These are phyloP conservation scores for Solidago caesia DNA, from an alignment of 129 eudicot species.

Conservation along the genomic window DNA sequence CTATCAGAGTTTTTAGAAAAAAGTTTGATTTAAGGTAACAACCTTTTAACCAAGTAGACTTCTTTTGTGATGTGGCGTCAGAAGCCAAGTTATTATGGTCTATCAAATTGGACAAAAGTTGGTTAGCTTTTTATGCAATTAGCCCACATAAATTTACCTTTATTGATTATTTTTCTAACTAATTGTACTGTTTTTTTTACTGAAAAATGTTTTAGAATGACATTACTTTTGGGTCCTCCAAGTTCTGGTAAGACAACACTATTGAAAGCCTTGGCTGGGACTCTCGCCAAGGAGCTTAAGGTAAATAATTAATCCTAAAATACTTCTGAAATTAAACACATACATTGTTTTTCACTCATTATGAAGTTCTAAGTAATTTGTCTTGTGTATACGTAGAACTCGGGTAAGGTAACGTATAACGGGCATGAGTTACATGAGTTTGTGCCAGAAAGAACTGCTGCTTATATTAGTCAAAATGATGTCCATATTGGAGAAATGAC, in stretches of 20 bases:
- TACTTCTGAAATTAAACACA: background rate
- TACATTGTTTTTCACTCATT: background rate
- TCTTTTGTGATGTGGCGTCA: background rate
- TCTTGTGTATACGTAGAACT: constrained; percentile 34
- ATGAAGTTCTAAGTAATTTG: constrained; percentile 12
- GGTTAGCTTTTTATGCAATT: constrained; percentile 2
- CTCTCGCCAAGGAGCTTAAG: constrained; percentile 52
- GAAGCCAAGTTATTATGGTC: background rate
- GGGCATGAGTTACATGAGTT: constrained; percentile 77
- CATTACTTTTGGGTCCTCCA: constrained; percentile 91
- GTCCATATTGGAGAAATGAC: constrained; percentile 93
- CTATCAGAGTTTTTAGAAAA: too few species aligned
- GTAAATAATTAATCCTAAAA: constrained; percentile 21
- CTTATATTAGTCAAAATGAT: constrained; percentile 87
- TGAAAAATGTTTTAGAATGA: constrained; percentile 49
- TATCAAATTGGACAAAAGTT: background rate
- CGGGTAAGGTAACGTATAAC: constrained; percentile 79
- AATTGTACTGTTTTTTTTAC: constrained; percentile 6
- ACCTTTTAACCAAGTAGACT: background rate
- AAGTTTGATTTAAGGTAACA: background rate
- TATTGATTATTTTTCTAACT: background rate
- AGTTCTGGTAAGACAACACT: constrained; percentile 88
- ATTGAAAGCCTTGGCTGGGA: constrained; percentile 74
- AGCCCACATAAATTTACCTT: constrained; percentile 5
- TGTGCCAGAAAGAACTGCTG: constrained; percentile 90